Base-by-base conservation (phyloP, 495 filamentous ascomycete species). In the Penicillium paxilli region DNA sequence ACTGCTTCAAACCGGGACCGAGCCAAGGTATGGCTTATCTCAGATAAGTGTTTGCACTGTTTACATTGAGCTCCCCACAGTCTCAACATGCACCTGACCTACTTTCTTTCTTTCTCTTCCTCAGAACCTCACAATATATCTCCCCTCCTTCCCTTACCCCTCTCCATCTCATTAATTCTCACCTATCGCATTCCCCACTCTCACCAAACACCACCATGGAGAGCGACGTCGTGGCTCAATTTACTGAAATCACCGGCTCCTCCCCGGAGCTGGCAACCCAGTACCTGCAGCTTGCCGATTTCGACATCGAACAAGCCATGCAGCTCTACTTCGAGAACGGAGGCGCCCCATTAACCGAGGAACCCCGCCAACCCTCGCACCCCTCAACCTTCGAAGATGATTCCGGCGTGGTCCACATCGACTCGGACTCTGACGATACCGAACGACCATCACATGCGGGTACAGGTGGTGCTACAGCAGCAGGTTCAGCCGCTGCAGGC, bases 261-360 rank as follows among this genome's bases (percentile, higher is more conserved):
- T 74, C 73, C 44, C 79, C 82, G 9, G 75, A 85, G 54, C 78
- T 84, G 53, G 92, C 91, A 21, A 78, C 78, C 49, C 88, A 87
- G 58, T 96, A 95, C 69, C 81, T 98, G 30, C 78, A 87, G 59
- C 75, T 98, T 48, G 85, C 90, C 22, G 90, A 95, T 57, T 85
- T 83, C 60, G 85, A 96, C 62, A 75, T 91, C 48, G 83, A 87
- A 62, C 89, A 94, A 66, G 94, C 94, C 7, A 83, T 97, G 63
- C 83, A 89, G 73, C 86, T 97, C 11, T 98, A 83, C 75, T 98
- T 89, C 69, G 87, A 91, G 54, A 93, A 89, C 59, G 80, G 86
- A 70, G 76, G 90, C 74, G 71, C 83, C 67, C 69, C 57, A 22
- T 71, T 70, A 65, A 72, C 72, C 58, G 72, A 67, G 55, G 69